phyloP scores from a whole-genome alignment of 1,284 basidiomycete genomes.

The Irpex sp. region DNA sequence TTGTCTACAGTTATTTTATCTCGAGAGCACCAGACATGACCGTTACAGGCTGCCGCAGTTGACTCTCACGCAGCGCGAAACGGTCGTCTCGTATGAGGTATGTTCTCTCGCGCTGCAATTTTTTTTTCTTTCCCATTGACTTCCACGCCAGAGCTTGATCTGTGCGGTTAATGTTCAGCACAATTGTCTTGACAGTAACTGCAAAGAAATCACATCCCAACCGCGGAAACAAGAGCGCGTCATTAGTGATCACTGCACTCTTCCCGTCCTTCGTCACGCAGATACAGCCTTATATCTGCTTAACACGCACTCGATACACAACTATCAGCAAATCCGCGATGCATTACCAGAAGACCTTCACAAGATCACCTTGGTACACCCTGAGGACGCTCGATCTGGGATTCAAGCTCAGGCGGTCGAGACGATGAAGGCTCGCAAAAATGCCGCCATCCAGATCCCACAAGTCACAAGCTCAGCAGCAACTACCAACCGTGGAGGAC shows the following conservation, averaged over 20 bases:
- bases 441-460: background rate
- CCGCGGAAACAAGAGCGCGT: background rate
- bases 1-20: background rate
- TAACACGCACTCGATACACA: background rate
- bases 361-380: background rate
- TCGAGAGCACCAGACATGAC: background rate
- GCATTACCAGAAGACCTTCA: background rate
- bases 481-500: too few species aligned
- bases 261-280: background rate
- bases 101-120: background rate
- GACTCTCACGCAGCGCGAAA: background rate
- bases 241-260: background rate
- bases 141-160: background rate
- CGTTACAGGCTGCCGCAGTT: background rate
- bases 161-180: background rate
- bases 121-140: background rate
- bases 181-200: background rate
- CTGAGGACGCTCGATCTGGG: background rate
- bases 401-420: background rate
- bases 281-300: background rate
- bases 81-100: background rate
- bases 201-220: background rate
- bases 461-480: background rate
- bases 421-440: background rate
- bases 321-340: background rate